Evolutionary conservation across 306 rosid species (phyloP), one percentile per base, ranked within the genome.

Genomic region (Prunus armeniaca): DNA sequence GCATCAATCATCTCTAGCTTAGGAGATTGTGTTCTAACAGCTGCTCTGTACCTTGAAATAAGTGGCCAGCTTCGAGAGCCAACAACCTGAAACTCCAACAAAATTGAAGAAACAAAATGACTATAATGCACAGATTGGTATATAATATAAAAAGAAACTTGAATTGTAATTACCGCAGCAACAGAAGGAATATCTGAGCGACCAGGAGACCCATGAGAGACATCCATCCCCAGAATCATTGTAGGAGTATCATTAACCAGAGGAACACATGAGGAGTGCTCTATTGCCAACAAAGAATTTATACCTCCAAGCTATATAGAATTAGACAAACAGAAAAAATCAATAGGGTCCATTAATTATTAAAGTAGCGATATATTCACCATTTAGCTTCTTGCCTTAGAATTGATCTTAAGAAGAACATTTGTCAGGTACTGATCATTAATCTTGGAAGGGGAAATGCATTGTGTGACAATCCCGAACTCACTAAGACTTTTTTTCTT

Each of bases 181-280:
- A 95, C 76, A 22, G 97, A 95, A 78, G 98, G 97, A 72, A 77
- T 43, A 72, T 90, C 95, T 80, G 95, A 84, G 62, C 66, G 87
- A 56, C 93, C 89, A 65, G 86, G 91, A 71, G 95, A 85, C 41
- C 91, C 88, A 60, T 92, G 98, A 41, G 97, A 95, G 28, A 92
- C 97, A 79, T 95, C 98, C 93, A 95, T 90, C 52, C 98, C 98
- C 87, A 95, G 79, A 83, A 94, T 94, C 89, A 94, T 71, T 3
- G 98, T 94, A 56, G 98, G 95, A 68, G 84, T 84, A 80, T 90
- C 96, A 75, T 85, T 87, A 45, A 94, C 80, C 43, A 90, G 52
- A 45, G 97, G 97, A 80, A 95, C 79, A 80, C 82, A 13, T 72
- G 92, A 82, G 65, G 88, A 88, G 65, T 88, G 84, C 85, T 95